These are phyloP conservation scores for Colletotrichum simmondsii DNA, from an alignment of 2,329 filamentous ascomycete species.

Conservation along the genomic window DNA sequence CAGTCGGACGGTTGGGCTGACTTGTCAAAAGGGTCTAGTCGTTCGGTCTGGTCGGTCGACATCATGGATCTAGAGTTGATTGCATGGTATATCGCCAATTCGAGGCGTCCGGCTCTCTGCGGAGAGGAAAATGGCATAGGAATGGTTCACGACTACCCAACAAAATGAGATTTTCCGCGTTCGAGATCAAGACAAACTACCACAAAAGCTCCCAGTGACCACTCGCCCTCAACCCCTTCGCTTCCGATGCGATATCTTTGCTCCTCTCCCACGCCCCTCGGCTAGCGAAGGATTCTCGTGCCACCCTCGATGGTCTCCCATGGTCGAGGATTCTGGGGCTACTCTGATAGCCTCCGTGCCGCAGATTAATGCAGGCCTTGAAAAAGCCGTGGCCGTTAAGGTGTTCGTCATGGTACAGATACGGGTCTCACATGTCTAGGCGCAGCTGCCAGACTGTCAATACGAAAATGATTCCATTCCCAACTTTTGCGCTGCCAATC, in stretches of 20 bases:
- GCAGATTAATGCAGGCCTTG: conserved; percentile 68
- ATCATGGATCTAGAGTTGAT: conserved; percentile 38
- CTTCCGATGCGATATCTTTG: conserved; percentile 6
- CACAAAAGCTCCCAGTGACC: conserved; percentile 38
- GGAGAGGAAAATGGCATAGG: conserved; percentile 37
- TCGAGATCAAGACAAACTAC: conserved; percentile 42
- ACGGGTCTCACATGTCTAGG: conserved; percentile 66
- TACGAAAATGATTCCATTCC: not conserved
- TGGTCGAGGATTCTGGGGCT: conserved; percentile 67
- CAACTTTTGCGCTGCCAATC: not conserved
- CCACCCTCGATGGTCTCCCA: conserved; percentile 48
- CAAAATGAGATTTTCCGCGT: conserved; percentile 44
- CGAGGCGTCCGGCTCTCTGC: conserved; percentile 56
- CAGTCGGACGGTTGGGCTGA: not conserved
- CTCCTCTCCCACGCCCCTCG: conserved; percentile 43
- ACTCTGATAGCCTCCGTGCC: conserved; percentile 68
- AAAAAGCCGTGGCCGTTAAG: conserved; percentile 71
- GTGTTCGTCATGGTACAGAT: conserved; percentile 71
- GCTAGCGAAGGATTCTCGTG: conserved; percentile 68
- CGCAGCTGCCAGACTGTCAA: conserved; percentile 2
- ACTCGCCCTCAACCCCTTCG: not conserved
- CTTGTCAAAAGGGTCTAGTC: conserved; percentile 27
- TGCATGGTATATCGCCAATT: conserved; percentile 45
- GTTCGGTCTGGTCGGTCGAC: conserved; percentile 37
- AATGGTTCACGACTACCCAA: conserved; percentile 37